Evolutionary conservation across 148 eudicot species (phyloP).

Genomic region (Linanthus parryae): DNA sequence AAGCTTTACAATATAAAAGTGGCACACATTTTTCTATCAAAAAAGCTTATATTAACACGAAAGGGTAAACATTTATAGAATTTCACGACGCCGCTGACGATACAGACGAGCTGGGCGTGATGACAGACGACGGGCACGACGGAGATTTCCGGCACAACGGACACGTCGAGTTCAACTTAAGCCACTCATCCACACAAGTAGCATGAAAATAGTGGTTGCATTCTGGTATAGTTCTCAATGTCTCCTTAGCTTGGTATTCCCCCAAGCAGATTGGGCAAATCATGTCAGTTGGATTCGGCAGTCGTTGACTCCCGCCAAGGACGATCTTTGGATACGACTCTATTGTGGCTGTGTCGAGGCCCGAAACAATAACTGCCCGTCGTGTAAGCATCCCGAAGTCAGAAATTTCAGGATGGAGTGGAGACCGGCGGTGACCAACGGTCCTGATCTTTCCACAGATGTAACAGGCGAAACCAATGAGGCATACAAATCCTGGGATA

Average conservation of each 20-base stretch:
- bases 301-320: constrained; percentile 56
- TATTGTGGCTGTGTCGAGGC: constrained; percentile 51
- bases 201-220: constrained; percentile 85
- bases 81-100: constrained; percentile 7
- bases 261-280: constrained; percentile 68
- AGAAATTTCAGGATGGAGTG: too few relatives aligned
- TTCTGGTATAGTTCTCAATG: constrained; percentile 58
- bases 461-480: constrained; percentile 40
- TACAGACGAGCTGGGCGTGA: constrained; percentile 11
- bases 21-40: too few relatives aligned
- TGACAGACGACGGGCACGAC: constrained; percentile 10
- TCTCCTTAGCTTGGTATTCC: constrained; percentile 64
- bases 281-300: constrained; percentile 44
- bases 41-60: too few relatives aligned
- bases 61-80: too few relatives aligned
- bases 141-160: constrained; percentile 82
- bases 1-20: too few relatives aligned
- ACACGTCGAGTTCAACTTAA: constrained; percentile 59
- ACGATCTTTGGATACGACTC: constrained; percentile 61
- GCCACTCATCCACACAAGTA: constrained; percentile 84
- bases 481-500: constrained; percentile 42
- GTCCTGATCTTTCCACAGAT: constrained; percentile 18
- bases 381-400: constrained; percentile 14
- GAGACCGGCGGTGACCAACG: too few relatives aligned
- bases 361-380: constrained; percentile 18